These are phyloP conservation scores for Sisymbrium altissimum DNA, from an alignment of 345 rosid species.

Conservation along the genomic window DNA sequence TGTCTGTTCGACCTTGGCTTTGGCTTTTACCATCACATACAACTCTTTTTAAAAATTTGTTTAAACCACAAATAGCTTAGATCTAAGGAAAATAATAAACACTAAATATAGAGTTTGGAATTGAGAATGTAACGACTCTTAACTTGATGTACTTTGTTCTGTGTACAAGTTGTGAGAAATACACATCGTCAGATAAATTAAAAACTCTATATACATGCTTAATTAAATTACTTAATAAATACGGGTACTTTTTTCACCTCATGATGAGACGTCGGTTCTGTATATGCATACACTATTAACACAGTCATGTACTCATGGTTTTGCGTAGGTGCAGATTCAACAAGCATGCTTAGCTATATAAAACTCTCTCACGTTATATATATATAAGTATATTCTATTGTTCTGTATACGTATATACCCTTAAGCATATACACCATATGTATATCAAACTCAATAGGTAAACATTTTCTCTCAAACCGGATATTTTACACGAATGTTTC, in stretches of 20 bases:
- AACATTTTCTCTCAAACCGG: background rate
- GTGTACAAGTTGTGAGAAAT: background rate
- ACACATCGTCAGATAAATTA: background rate
- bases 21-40: conserved; percentile 14
- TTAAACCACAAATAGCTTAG: background rate
- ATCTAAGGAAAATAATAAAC: background rate
- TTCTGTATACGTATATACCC: background rate
- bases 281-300: background rate
- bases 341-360: conserved; percentile 2
- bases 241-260: background rate
- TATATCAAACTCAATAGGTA: background rate
- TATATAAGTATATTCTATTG: background rate
- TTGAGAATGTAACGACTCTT: conserved; percentile 12
- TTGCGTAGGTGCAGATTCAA: background rate
- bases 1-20: conserved; percentile 38
- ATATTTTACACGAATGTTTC: background rate
- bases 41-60: background rate
- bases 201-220: background rate
- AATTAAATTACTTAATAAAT: background rate
- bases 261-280: background rate
- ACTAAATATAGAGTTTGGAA: background rate
- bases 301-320: background rate
- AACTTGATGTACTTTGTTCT: background rate
- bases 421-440: background rate
- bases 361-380: background rate